Percentiles rank a stretch among this genome's conserved stretches.
These are phyloP conservation scores for Lonicera japonica DNA, from an alignment of 129 eudicot species.

Conservation along the genomic window DNA sequence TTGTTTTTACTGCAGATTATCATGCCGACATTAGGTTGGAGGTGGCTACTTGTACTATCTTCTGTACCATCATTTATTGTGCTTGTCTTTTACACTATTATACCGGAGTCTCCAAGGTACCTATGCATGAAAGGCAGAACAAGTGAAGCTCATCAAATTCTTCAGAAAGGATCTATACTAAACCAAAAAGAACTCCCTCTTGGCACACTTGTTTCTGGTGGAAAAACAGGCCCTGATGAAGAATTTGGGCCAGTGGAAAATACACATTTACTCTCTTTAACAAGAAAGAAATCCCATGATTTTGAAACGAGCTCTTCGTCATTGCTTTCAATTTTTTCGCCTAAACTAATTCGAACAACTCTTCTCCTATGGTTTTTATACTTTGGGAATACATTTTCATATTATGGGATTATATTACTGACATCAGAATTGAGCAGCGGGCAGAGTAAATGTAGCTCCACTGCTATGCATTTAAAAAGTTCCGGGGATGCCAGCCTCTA, in stretches of 20 bases:
- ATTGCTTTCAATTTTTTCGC: constrained; percentile 27
- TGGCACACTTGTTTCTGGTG: constrained; percentile 36
- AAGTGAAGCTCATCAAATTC: too few relatives aligned
- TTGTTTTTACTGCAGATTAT: constrained; percentile 29
- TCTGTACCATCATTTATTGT: constrained; percentile 34
- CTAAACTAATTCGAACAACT: constrained; percentile 40
- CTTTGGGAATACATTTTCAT: constrained; percentile 61
- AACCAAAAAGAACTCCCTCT: constrained; percentile 44
- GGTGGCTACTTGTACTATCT: constrained; percentile 64
- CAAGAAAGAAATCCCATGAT: constrained; percentile 7
- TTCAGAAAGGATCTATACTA: too few relatives aligned
- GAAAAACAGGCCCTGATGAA: constrained; percentile 10
- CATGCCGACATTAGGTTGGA: constrained; percentile 70
- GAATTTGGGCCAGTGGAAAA: constrained; percentile 25
- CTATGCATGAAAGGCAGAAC: constrained; percentile 40
- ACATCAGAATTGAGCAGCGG: constrained; percentile 56
- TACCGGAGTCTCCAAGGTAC: constrained; percentile 62
- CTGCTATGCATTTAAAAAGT: constrained; percentile 16
- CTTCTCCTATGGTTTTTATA: constrained; percentile 47
- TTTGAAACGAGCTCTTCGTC: constrained; percentile 20
- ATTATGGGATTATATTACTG: constrained; percentile 57
- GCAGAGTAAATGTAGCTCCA: constrained; percentile 25
- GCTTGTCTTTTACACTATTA: constrained; percentile 24
- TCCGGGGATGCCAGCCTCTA: constrained; percentile 43
- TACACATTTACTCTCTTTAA: constrained; percentile 11